A percentile compares a stretch with the other conserved stretches of the same genome.
Conservation (phyloP, 805 yeast genomes). For the Candida montana region DNA sequence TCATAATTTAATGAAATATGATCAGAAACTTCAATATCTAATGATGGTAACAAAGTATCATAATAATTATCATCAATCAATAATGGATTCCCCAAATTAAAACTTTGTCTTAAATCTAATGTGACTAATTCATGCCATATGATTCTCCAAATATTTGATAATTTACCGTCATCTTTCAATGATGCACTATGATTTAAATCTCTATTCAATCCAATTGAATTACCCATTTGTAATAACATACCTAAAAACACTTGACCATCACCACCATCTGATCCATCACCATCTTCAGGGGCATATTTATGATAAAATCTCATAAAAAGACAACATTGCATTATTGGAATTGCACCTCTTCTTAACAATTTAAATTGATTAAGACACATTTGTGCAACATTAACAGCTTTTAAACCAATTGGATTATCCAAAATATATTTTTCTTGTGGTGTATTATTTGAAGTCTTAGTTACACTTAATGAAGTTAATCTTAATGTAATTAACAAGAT, state of each 20-base stretch:
- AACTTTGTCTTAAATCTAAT: slow-evolving; percentile 40
- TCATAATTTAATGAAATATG: slow-evolving; percentile 33
- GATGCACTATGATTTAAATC: slow-evolving; percentile 39
- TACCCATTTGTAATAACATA: slow-evolving; percentile 49
- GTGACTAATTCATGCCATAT: slow-evolving; percentile 50
- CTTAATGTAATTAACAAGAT: slow-evolving; percentile 19
- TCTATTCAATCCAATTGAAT: slow-evolving; percentile 51
- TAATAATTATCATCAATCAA: slow-evolving; percentile 34
- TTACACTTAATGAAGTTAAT: slow-evolving; percentile 18
- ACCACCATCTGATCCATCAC: slow-evolving; percentile 53
- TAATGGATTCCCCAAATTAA: slow-evolving; percentile 44
- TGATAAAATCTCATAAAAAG: slow-evolving; percentile 47
- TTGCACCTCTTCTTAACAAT: slow-evolving; percentile 40
- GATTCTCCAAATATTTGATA: slow-evolving; percentile 49
- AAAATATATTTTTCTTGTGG: slow-evolving; percentile 32
- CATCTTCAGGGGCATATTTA: slow-evolving; percentile 54
- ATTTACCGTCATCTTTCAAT: slow-evolving; percentile 20
- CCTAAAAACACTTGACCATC: slow-evolving; percentile 50
- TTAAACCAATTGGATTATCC: slow-evolving; percentile 40
- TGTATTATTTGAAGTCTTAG: slow-evolving; percentile 16
- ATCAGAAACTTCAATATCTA: slow-evolving; percentile 25
- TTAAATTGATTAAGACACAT: slow-evolving; percentile 52
- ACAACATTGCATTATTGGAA: slow-evolving; percentile 51
- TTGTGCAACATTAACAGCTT: slow-evolving; percentile 44
- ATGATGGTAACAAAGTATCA: slow-evolving; percentile 47